Conservation (phyloP, 192 early-diverging fungal species). For the Pilobolus umbonatus region DNA sequence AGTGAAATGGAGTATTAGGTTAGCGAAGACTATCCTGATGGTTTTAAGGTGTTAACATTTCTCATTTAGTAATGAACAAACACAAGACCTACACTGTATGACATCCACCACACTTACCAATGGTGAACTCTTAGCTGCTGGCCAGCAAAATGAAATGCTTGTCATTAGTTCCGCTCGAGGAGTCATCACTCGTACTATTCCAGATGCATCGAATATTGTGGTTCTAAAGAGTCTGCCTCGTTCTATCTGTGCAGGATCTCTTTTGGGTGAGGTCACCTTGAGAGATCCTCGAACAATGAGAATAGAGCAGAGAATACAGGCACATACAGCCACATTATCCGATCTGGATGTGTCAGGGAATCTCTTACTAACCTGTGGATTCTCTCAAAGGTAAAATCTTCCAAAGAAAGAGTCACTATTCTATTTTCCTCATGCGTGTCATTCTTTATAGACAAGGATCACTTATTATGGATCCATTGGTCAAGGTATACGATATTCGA, state of each 20-base stretch:
- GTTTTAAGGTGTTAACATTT: not conserved
- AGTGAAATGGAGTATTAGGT: constrained; percentile 52
- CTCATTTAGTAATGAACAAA: constrained; percentile 41
- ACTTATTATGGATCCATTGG: constrained; percentile 67
- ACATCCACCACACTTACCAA: constrained; percentile 46
- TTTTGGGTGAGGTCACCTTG: constrained; percentile 59
- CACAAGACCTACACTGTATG: constrained; percentile 51
- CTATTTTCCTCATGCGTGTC: not conserved
- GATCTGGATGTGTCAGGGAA: constrained; percentile 76
- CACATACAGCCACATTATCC: constrained; percentile 73
- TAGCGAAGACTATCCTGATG: constrained; percentile 4
- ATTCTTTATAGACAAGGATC: constrained; percentile 38
- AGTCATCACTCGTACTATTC: constrained; percentile 38
- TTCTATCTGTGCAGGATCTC: constrained; percentile 58
- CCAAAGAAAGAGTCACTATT: not conserved
- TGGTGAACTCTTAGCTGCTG: constrained; percentile 54
- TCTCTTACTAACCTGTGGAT: constrained; percentile 71
- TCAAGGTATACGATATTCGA: constrained; percentile 82
- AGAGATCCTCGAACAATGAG: constrained; percentile 61
- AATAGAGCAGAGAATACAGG: constrained; percentile 59
- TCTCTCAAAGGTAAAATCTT: constrained; percentile 50
- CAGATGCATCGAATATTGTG: constrained; percentile 42
- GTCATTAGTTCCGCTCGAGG: constrained; percentile 45
- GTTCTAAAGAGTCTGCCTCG: constrained; percentile 60
- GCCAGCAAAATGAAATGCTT: constrained; percentile 50